Evolutionary conservation across 768 basidiomycete genomes (phyloP).

Genomic region (Tubosaeta sp.): DNA sequence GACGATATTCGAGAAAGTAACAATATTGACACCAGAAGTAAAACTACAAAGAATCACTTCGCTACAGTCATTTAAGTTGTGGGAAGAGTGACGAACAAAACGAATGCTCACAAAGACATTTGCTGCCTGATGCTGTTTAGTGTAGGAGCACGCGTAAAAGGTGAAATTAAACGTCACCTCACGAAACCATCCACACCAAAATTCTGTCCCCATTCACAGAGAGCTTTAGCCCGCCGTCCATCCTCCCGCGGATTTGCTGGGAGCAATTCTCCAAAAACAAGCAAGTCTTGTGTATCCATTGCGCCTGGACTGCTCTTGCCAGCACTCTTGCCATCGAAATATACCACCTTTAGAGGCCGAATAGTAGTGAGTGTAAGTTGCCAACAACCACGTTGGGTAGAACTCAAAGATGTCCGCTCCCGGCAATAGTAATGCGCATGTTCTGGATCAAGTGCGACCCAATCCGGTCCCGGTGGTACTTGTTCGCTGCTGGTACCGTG

Average conservation of each 20-base stretch:
- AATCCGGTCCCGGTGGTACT: not conserved
- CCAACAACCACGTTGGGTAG: not conserved
- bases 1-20: slow-evolving; percentile 19
- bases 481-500: not conserved
- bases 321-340: not conserved
- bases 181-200: slow-evolving; percentile 33
- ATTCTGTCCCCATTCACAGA: slow-evolving; percentile 32
- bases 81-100: not conserved
- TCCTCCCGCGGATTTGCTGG: slow-evolving; percentile 22
- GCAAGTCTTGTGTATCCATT: slow-evolving; percentile 19
- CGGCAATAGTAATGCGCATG: not conserved
- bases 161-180: slow-evolving; percentile 7
- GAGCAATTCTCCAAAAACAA: slow-evolving; percentile 24
- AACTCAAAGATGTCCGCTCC: not conserved
- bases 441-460: not conserved
- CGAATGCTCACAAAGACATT: slow-evolving; percentile 40
- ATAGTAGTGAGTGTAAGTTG: not conserved
- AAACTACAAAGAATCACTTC: not conserved
- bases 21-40: slow-evolving; percentile 12
- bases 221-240: slow-evolving; percentile 15
- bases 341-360: not conserved
- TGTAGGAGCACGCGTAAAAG: not conserved
- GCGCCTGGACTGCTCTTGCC: not conserved
- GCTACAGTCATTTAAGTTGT: slow-evolving; percentile 8
- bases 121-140: slow-evolving; percentile 31